These are phyloP conservation scores for Coleophoma crateriformis DNA, from an alignment of 2,329 filamentous ascomycete genomes.

Conservation along the genomic window DNA sequence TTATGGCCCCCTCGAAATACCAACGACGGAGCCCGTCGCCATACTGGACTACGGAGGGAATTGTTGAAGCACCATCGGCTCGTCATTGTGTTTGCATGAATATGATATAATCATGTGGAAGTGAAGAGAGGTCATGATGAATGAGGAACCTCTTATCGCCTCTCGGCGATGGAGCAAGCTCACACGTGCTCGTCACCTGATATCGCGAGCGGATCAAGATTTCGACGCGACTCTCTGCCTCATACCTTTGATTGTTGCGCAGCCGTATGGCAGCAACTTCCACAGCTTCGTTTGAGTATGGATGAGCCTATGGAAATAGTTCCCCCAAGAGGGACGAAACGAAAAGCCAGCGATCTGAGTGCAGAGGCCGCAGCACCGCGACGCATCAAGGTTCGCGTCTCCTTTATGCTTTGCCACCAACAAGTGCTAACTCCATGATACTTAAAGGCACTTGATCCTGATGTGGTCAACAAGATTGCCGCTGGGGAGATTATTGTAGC, in stretches of 20 bases:
- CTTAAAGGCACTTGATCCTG: constrained; percentile 74
- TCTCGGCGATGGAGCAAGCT: no score
- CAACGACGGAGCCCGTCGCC: background rate
- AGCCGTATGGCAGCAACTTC: no score
- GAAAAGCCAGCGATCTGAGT: constrained; percentile 39
- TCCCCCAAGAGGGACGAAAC: constrained; percentile 32
- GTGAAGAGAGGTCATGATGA: no score
- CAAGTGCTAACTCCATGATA: constrained; percentile 17
- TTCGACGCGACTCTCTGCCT: no score
- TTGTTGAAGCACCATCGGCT: background rate
- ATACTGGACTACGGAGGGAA: background rate
- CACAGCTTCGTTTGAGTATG: constrained; percentile 16
- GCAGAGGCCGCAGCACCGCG: constrained; percentile 34
- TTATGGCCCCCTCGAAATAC: background rate
- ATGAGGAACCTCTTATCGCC: no score
- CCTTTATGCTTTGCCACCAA: background rate
- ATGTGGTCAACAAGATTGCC: constrained; percentile 98
- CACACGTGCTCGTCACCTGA: no score
- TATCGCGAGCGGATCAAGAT: no score
- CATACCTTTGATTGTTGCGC: no score
- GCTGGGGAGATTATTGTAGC: constrained; percentile 98
- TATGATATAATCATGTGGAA: no score
- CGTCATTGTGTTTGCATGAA: background rate
- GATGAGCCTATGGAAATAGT: constrained; percentile 38
- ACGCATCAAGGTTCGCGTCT: constrained; percentile 36